Evolutionary conservation across 1,284 basidiomycete species (phyloP), one percentile per base, ranked within the genome.

Genomic region (Rhodotorula sp.): DNA sequence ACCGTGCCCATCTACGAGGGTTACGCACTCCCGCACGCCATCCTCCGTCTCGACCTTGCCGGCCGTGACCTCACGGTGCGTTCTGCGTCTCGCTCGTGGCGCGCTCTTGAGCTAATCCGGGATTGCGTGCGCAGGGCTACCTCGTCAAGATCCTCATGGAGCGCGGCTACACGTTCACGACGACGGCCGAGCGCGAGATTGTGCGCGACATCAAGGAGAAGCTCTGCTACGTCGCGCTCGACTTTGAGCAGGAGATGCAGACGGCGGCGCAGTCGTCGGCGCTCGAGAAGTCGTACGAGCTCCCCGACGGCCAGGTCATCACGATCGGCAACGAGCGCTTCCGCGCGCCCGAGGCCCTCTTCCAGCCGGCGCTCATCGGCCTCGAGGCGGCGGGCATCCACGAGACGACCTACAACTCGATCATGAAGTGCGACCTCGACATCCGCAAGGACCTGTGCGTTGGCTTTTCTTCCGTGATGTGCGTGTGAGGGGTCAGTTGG

Each of bases 161-260:
- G 86, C 90, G 94, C 79, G 94, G 94, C 48, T 96, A 97, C 85
- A 87, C 89, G 70, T 96, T 97, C 89, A 93, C 91, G 80, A 97
- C 83, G 44, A 77, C 78, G 17, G 78, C 78, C 67, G 78, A 79
- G 72, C 89, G 91, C 81, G 93, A 96, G 88, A 93, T 97, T 74
- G 94, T 97, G 80, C 89, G 94, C 80, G 94, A 97, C 84, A 95
- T 97, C 87, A 97, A 97, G 88, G 94, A 97, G 88, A 96, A 95
- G 86, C 89, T 97, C 63, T 96, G 93, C 86, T 97, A 97, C 84
- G 93, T 97, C 79, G 94, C 94, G 53, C 88, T 96, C 78, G 94
- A 97, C 86, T 97, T 96, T 81, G 93, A 96, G 84, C 91, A 97
- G 85, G 94, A 97, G 85, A 87, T 97, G 79, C 91, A 93, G 85